Conservation (phyloP, 106 monocot species). For the Apostasia shenzhenica region DNA sequence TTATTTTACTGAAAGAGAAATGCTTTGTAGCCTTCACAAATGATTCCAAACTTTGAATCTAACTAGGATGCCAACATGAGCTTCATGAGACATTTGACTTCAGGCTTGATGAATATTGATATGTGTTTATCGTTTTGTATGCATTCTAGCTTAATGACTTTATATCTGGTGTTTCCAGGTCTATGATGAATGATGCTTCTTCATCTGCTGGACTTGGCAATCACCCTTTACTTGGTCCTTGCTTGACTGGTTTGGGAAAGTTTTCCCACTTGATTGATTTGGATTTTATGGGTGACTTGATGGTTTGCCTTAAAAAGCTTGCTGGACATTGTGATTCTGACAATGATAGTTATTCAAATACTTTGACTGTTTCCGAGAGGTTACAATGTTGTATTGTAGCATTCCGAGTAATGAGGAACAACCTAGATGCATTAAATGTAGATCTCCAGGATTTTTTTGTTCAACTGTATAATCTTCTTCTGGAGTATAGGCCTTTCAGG, state of each 20-base stretch:
- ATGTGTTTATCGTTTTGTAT: no score
- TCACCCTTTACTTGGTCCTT: slow-evolving; percentile 77
- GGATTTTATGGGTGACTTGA: slow-evolving; percentile 85
- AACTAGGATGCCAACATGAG: no score
- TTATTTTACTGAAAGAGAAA: no score
- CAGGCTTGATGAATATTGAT: no score
- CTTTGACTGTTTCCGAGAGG: slow-evolving; percentile 74
- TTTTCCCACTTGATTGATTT: slow-evolving; percentile 96
- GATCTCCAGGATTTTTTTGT: slow-evolving; percentile 92
- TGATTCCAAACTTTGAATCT: no score
- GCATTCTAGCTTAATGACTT: no score
- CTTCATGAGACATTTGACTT: no score
- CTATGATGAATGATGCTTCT: slow-evolving; percentile 15
- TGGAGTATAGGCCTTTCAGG: slow-evolving; percentile 90
- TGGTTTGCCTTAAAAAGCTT: slow-evolving; percentile 74
- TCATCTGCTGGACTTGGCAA: slow-evolving; percentile 16
- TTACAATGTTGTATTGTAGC: slow-evolving; percentile 94
- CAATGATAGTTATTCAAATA: slow-evolving; percentile 20
- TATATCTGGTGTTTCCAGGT: slow-evolving; percentile 24
- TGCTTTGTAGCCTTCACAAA: no score
- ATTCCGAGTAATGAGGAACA: slow-evolving; percentile 88
- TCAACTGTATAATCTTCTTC: slow-evolving; percentile 82
- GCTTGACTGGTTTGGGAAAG: slow-evolving; percentile 81
- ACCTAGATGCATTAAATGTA: slow-evolving; percentile 92
- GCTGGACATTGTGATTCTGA: slow-evolving; percentile 34